Conservation (phyloP, 257 asterid species). For the Nemophila menziesii region DNA sequence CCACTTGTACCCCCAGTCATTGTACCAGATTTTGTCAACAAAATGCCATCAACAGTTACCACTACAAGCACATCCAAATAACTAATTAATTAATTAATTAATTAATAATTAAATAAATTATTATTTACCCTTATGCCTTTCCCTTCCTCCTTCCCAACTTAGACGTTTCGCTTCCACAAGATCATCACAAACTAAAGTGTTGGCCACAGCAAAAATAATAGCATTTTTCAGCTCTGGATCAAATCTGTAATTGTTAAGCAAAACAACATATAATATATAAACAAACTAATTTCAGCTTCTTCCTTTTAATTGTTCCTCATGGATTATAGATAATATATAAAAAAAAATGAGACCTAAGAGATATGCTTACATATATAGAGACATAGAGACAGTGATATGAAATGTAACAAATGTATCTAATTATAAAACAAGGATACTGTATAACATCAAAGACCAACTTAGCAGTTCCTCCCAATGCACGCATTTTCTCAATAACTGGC, state of each 20-base stretch:
- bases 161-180: constrained; percentile 87
- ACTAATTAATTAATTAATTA: not conserved
- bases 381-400: not conserved
- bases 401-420: too few species aligned
- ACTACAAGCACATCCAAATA: constrained; percentile 30
- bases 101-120: not conserved
- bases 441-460: constrained; percentile 85
- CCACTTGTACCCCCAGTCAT: constrained; percentile 99
- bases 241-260: constrained; percentile 58
- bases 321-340: not conserved
- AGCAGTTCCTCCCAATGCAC: constrained; percentile 86
- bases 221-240: constrained; percentile 79
- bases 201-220: constrained; percentile 85
- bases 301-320: not conserved
- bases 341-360: not conserved
- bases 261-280: constrained; percentile 6
- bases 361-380: not conserved
- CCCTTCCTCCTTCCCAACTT: constrained; percentile 90
- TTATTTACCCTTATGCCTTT: constrained; percentile 62
- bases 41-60: constrained; percentile 90
- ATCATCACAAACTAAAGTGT: constrained; percentile 91
- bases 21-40: constrained; percentile 92
- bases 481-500: constrained; percentile 81
- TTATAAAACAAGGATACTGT: constrained; percentile 58
- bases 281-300: not conserved